A percentile compares a stretch with the other conserved stretches of the same genome.
Conservation (phyloP, 306 rosid species). For the Vachellia collinsii region DNA sequence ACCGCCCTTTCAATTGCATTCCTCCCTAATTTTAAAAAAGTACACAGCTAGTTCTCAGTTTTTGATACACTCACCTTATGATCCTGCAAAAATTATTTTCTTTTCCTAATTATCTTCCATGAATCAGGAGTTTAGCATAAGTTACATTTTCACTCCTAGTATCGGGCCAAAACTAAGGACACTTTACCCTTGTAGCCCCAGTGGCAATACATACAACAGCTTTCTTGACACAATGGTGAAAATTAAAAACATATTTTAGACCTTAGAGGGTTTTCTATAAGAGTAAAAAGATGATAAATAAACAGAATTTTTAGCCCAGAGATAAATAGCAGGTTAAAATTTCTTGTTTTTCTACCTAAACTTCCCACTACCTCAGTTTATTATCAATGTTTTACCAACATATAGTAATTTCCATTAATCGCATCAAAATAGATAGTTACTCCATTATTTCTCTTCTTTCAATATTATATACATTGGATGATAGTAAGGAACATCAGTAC, state of each 20-base stretch:
- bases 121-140: not conserved
- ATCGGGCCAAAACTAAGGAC: slow-evolving; percentile 17
- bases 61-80: not conserved
- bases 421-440: not conserved
- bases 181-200: not conserved
- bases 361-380: not conserved
- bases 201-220: not conserved
- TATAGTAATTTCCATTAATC: not conserved
- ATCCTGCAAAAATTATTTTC: not conserved
- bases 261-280: slow-evolving; percentile 2
- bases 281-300: not conserved
- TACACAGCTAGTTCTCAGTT: not conserved
- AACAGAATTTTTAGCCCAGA: not conserved
- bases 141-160: not conserved
- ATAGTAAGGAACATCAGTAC: slow-evolving; percentile 6
- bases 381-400: slow-evolving; percentile 2
- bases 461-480: slow-evolving; percentile 3
- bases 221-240: slow-evolving; percentile 10
- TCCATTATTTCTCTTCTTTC: not conserved
- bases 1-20: slow-evolving; percentile 13
- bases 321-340: not conserved
- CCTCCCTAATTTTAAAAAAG: not conserved
- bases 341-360: not conserved
- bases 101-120: not conserved
- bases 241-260: slow-evolving; percentile 1